Evolutionary conservation across 2,329 filamentous ascomycete genomes (phyloP), one percentile per base, ranked within the genome.

Genomic region (Talaromyces sp.): DNA sequence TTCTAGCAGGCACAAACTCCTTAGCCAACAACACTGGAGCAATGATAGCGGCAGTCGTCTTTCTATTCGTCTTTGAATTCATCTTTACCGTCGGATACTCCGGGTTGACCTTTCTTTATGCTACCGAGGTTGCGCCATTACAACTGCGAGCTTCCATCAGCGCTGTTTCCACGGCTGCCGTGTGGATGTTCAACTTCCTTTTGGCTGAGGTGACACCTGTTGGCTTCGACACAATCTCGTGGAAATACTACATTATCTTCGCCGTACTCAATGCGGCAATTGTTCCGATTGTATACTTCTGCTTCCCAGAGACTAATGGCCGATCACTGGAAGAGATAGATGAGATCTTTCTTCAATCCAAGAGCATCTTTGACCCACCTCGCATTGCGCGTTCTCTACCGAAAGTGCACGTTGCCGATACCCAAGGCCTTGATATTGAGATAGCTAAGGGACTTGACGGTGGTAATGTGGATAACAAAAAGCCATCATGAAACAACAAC

Each of bases 61-160:
- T 84, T 66, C 75, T 86, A 42, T 86, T 82, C 67, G 66, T 83
- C 44, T 86, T 82, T 72, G 82, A 85, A 69, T 82, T 80, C 60
- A 85, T 85, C 68, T 80, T 84, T 39, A 81, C 80, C 0, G 80
- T 84, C 52, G 82, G 82, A 0, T 84, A 83, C 70, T 74, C 84
- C 0, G 82, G 83, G 1, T 77, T 81, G 35, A 84, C 83, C 60
- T 85, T 84, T 69, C 71, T 85, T 17, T 85, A 85, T 68, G 82
- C 81, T 53, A 79, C 82, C 1, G 82, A 85, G 62, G 72, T 85
- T 11, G 81, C 82, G 0, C 82, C 67, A 1, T 49, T 69, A 14
- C 67, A 69, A 46, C 51, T 69, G 10, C 64, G 66, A 7, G 65
- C 82, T 1, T 76, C 80, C 16, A 83, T 51, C 35, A 51, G 33